Evolutionary conservation across 139 green algal species (phyloP), one percentile per base, ranked within the genome.

Genomic region (Chlamydomonas incerta): DNA sequence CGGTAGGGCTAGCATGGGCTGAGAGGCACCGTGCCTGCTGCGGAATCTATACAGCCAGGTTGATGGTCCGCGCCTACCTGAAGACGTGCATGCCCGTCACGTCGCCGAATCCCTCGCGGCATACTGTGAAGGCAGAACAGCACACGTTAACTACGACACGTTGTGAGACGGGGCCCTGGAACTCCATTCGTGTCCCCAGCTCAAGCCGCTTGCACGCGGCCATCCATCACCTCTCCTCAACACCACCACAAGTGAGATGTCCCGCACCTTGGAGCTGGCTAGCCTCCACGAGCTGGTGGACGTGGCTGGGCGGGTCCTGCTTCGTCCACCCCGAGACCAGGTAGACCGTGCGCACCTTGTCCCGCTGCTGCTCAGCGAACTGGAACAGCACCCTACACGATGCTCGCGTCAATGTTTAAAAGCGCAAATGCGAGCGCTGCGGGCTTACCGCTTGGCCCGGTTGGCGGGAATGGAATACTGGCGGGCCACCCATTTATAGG

Each of bases 381-480:
- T 86, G 68, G 33, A 86, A 86, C 26, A 86, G n/a, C 2, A 85
- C 37, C 79, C 79, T 85, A 66, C 13, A 2, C 21, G 20, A 24
- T 66, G 23, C 8, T 50, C 41, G 41, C 26, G 11, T 31, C 26
- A 68, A 50, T 50, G 8, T 8, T 50, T 50, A 50, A 50, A 50
- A 50, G 8, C n/a, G 13, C 29, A 35, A 29, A 9, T 29, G 13
- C 2, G 8, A 21, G 29, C 29, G 3, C 62, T 15, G 67, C 33
- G 67, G 65, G 33, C 31, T 47, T 34, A 79, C 80, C 80, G 46
- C 35, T 86, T 86, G 1, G 80, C 80, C 2, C 52, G 58, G 80
- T 86, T 86, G n/a, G 80, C 50, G 8, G 80, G 73, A 24, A 86
- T 86, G 52, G 80, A 86, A 69, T 80, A 86, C 6, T 86, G 52